A percentile compares a stretch with the other conserved stretches of the same genome.
These are phyloP conservation scores for Vanrija sp. DNA, from an alignment of 1,284 basidiomycete genomes.

Conservation along the genomic window DNA sequence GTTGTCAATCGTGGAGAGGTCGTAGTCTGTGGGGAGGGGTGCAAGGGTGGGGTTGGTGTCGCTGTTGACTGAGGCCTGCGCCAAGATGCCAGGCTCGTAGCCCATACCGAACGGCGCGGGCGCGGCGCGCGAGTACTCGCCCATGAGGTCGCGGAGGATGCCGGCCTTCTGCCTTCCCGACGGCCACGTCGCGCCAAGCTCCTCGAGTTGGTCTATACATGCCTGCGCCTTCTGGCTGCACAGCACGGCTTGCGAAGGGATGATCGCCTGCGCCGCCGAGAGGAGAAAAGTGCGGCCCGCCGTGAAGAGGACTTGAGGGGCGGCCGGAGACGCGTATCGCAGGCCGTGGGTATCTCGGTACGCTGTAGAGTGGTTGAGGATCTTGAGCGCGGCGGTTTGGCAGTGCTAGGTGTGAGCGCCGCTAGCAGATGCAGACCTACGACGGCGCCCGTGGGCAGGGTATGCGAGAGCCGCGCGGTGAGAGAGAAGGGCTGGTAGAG, in stretches of 20 bases:
- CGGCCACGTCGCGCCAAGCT: slow-evolving; percentile 10
- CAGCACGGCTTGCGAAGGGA: not conserved
- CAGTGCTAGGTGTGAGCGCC: slow-evolving; percentile 54
- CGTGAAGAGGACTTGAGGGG: slow-evolving; percentile 62
- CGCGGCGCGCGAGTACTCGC: not conserved
- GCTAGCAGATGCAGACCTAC: too few species aligned
- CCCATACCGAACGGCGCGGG: too few species aligned
- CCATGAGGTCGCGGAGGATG: slow-evolving; percentile 6
- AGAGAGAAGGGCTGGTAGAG: slow-evolving; percentile 58
- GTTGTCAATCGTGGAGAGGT: not conserved
- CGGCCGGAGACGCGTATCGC: slow-evolving; percentile 60
- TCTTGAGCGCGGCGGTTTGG: slow-evolving; percentile 61
- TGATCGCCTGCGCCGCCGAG: slow-evolving; percentile 6
- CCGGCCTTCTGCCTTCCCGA: slow-evolving; percentile 7
- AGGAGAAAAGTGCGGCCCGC: slow-evolving; percentile 54
- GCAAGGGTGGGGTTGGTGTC: not conserved
- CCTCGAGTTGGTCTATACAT: slow-evolving; percentile 6
- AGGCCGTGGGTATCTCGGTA: slow-evolving; percentile 60
- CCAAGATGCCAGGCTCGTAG: too few species aligned
- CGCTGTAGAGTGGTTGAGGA: slow-evolving; percentile 58
- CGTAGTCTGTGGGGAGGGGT: not conserved
- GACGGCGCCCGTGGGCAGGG: too few species aligned
- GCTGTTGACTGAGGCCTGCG: not conserved
- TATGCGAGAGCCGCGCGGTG: too few species aligned
- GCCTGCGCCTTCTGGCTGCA: slow-evolving; percentile 5